phyloP scores from a whole-genome alignment of 805 yeast genomes.

The Metschnikowia lachancei region DNA sequence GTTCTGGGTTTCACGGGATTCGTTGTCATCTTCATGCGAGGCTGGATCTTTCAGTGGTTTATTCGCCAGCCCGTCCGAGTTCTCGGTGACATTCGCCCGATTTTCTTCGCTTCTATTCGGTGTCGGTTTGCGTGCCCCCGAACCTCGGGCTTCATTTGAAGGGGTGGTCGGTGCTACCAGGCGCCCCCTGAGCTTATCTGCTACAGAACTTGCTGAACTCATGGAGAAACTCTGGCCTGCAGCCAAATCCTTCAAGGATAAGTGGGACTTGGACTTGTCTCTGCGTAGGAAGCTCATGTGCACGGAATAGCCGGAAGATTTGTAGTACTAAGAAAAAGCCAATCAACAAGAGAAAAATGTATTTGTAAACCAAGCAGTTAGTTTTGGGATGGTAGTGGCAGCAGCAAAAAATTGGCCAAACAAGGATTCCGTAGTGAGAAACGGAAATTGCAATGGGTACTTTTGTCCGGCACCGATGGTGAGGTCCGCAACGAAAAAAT shows the following conservation, averaged over 20 bases:
- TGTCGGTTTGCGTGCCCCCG: neutral
- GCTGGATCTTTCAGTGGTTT: neutral
- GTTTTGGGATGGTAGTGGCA: no score
- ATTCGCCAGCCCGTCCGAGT: neutral
- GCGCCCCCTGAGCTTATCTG: slow-evolving; percentile 12
- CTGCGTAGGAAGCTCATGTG: slow-evolving; percentile 27
- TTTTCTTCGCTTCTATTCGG: neutral
- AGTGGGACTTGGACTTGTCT: slow-evolving; percentile 23
- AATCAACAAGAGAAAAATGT: neutral
- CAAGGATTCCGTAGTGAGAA: no score
- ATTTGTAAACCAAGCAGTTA: neutral
- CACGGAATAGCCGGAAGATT: neutral
- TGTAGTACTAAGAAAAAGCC: neutral
- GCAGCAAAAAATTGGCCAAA: no score
- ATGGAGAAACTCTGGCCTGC: slow-evolving; percentile 10
- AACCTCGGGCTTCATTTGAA: neutral
- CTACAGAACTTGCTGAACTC: neutral
- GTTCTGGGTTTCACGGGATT: no score
- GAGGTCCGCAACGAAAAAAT: no score
- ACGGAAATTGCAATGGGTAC: no score
- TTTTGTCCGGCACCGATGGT: no score
- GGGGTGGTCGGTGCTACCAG: slow-evolving; percentile 1
- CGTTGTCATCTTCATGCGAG: no score
- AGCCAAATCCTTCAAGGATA: slow-evolving; percentile 11
- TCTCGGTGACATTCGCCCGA: neutral